Evolutionary conservation across 805 yeast species (phyloP).

Genomic region (Hanseniaspora meyeri): DNA sequence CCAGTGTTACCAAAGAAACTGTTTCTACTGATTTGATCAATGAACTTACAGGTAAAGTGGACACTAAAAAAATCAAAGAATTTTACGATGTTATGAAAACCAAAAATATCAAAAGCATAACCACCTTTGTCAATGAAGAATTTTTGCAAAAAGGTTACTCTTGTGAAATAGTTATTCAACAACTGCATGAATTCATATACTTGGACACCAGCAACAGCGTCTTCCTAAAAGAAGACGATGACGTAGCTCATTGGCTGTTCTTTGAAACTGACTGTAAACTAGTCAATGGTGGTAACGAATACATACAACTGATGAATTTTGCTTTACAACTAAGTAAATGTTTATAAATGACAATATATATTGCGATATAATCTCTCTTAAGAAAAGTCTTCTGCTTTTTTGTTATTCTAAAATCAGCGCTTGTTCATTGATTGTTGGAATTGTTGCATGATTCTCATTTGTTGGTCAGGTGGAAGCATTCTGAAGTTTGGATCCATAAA

Average conservation of each 20-base stretch:
- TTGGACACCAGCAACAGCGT: not conserved
- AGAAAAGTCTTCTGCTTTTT: not conserved
- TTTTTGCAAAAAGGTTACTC: slow-evolving; percentile 63
- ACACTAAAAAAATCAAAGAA: slow-evolving; percentile 34
- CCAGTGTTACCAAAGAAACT: slow-evolving; percentile 25
- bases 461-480: slow-evolving; percentile 17
- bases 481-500: not conserved
- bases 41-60: slow-evolving; percentile 70
- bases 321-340: slow-evolving; percentile 33
- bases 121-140: slow-evolving; percentile 34
- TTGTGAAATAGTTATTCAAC: slow-evolving; percentile 56
- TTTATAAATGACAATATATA: not conserved
- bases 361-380: not conserved
- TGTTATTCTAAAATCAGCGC: not conserved
- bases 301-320: slow-evolving; percentile 63
- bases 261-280: slow-evolving; percentile 66
- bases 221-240: slow-evolving; percentile 41
- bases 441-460: slow-evolving; percentile 13
- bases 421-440: slow-evolving; percentile 13
- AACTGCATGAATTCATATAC: slow-evolving; percentile 51
- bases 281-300: slow-evolving; percentile 81
- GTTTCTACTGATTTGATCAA: slow-evolving; percentile 40
- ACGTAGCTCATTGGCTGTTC: slow-evolving; percentile 46
- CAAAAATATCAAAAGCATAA: slow-evolving; percentile 28
- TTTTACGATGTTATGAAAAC: slow-evolving; percentile 31